Base-by-base conservation (phyloP, 768 basidiomycete species). In the Macrolepiota fuliginosa region DNA sequence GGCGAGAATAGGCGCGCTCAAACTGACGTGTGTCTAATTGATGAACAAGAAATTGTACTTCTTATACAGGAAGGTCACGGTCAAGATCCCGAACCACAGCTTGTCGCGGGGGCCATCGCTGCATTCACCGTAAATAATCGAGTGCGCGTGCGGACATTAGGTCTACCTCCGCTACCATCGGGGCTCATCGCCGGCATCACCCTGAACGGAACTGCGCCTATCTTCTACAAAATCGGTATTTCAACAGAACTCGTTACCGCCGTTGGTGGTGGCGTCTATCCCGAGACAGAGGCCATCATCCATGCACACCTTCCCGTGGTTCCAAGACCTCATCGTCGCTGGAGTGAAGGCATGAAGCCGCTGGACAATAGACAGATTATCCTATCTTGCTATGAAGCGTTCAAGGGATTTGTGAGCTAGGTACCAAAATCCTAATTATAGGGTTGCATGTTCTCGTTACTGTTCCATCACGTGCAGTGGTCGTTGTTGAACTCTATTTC, bases 11-110 rank as follows among this genome's bases (percentile, higher is more conserved):
- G 46, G 47, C 53, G 63, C 56, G 69, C 67, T 45, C 62, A 67
- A 53, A 67, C 72, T 0, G 75, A 73, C 46, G 68, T 76, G 2
- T 77, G 74, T 58, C 54, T 77, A 35, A 58, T 74, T 32, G 67
- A 72, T 61, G 15, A 65, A 24, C 47, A 39, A 25, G 50, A 62
- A 3, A 58, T 60, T 47, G 29, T 64, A 13, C 67, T 71, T 36
- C 55, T 67, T 17, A 62, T 69, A 25, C 67, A 69, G 47, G 68
- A 65, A 49, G 66, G 67, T 58, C 45, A 50, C 17, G 40, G 39
- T 42, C 29, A 22, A 3, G 65, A 66, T 45, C 55, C 67, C 24
- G 54, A 63, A 32, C 51, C 64, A 22, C 64, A 63, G 40, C 56
- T 71, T 32, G 60, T 71, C 25, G 70, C 66, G 2, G 63, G 56